Percentiles rank a stretch among this genome's conserved stretches.
Evolutionary conservation across 2,329 filamentous ascomycete genomes (phyloP).

Genomic region (Epichloe aotearoae): DNA sequence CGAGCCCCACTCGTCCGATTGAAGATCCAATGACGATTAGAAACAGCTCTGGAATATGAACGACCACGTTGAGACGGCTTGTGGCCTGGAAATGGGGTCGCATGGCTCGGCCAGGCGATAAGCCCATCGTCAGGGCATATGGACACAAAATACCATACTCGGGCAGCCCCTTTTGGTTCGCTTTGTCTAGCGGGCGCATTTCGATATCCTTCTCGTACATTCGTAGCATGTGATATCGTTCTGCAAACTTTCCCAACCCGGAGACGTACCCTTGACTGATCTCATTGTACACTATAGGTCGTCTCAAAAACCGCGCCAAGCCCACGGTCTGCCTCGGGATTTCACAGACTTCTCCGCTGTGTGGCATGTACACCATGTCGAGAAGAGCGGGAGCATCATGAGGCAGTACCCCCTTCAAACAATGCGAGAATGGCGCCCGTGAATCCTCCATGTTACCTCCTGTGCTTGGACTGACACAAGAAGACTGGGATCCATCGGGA

Average conservation of each 20-base stretch:
- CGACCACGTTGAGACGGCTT: constrained; percentile 41
- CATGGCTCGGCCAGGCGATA: constrained; percentile 10
- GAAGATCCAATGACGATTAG: constrained; percentile 54
- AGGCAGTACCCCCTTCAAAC: constrained; percentile 1
- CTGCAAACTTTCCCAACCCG: constrained; percentile 4
- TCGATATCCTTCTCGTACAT: constrained; percentile 36
- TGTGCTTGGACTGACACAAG: neutral
- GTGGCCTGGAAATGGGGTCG: constrained; percentile 20
- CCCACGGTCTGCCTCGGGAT: constrained; percentile 7
- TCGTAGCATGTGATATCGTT: constrained; percentile 28
- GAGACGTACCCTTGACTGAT: neutral
- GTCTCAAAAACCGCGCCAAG: constrained; percentile 13
- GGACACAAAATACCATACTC: constrained; percentile 21
- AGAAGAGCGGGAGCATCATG: constrained; percentile 3
- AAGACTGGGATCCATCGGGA: neutral
- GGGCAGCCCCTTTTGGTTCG: constrained; percentile 6
- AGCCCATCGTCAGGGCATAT: constrained; percentile 16
- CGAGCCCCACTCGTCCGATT: constrained; percentile 50
- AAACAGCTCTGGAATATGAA: constrained; percentile 55
- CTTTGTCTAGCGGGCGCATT: constrained; percentile 23
- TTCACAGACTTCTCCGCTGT: constrained; percentile 13
- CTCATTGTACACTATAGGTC: constrained; percentile 8
- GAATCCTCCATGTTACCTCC: neutral
- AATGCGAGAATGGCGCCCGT: neutral
- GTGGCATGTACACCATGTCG: constrained; percentile 24